Conservation (phyloP, 1,284 basidiomycete genomes). For the Bondarzewia mesenterica region DNA sequence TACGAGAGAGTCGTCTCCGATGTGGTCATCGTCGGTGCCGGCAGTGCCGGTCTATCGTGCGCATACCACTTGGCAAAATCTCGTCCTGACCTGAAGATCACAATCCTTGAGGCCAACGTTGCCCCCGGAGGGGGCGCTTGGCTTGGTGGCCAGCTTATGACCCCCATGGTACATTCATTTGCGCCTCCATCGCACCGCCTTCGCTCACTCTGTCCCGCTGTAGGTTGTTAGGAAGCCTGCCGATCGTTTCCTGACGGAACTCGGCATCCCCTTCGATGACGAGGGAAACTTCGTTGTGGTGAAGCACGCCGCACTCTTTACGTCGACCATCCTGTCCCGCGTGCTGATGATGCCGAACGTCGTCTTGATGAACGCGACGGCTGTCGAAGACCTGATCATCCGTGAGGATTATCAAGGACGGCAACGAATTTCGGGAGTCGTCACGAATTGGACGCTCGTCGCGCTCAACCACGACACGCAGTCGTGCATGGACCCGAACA, state of each 20-base stretch:
- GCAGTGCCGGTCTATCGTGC: conserved; percentile 73
- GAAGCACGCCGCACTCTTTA: conserved; percentile 78
- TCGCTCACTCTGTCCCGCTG: too few relatives aligned
- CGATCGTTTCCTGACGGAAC: conserved; percentile 63
- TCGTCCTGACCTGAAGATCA: conserved; percentile 72
- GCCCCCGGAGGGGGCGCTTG: conserved; percentile 78
- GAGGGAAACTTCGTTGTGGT: conserved; percentile 77
- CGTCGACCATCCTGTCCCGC: conserved; percentile 69
- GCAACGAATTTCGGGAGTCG: conserved; percentile 73
- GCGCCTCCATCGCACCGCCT: neutral
- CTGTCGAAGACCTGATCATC: conserved; percentile 72
- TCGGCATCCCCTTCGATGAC: conserved; percentile 77
- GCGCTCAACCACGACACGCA: conserved; percentile 77
- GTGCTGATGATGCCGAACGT: conserved; percentile 74
- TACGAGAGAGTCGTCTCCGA: conserved; percentile 72
- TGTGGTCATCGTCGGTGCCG: conserved; percentile 75
- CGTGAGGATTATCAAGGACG: conserved; percentile 44
- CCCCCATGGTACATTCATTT: conserved; percentile 59
- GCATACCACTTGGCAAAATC: conserved; percentile 66
- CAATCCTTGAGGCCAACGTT: conserved; percentile 78
- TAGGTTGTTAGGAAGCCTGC: conserved; percentile 79
- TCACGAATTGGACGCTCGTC: conserved; percentile 83
- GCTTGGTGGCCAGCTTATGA: conserved; percentile 81
- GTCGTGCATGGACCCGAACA: conserved; percentile 84
- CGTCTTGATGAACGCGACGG: conserved; percentile 67